Evolutionary conservation across 139 green algal species (phyloP), one percentile per base, ranked within the genome.

Genomic region (Nannochloris sp.): DNA sequence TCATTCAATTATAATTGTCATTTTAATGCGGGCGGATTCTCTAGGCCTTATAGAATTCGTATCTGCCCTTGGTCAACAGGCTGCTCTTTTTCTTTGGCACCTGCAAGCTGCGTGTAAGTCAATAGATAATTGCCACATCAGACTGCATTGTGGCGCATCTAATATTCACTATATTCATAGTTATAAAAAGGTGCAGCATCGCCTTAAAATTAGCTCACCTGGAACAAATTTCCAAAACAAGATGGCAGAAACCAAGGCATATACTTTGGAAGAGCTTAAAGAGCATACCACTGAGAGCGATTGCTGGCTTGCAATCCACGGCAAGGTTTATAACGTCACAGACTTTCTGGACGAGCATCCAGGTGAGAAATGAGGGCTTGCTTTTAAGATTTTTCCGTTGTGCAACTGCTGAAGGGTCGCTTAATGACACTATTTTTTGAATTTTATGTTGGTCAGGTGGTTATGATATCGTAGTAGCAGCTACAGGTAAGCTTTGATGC

Each of bases 321-420:
- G 87, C 33, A 91, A 93, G 54, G 88, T 95, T 2, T 92, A 92
- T 51, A 73, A 95, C 59, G 85, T 95, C 3, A 95, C 89, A 7
- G 54, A 85, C 4, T 95, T 95, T 56, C 61, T 95, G 44, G 89
- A 95, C 53, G 89, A 95, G 70, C 89, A 95, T 57, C 89, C 89
- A 24, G 86, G 42, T 51, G 81, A 2, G 65, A 47, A 31, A 19
- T 51, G 19, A 51, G 42, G 19, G 19, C 19, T 51, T 27, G 19
- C 19, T 51, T 51, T 19, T 51, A 19, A 51, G 19, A 19, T 51
- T 19, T 19, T 51, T n/a, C n/a, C n/a, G n/a, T n/a, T n/a, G n/a
- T n/a, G n/a, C n/a, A n/a, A n/a, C n/a, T n/a, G n/a, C n/a, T n/a
- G 48, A 7, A 3, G 13, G 12, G 19, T 4, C 6, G 8, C 4